phyloP scores from a whole-genome alignment of 306 rosid genomes.

The Glycine latifolia region DNA sequence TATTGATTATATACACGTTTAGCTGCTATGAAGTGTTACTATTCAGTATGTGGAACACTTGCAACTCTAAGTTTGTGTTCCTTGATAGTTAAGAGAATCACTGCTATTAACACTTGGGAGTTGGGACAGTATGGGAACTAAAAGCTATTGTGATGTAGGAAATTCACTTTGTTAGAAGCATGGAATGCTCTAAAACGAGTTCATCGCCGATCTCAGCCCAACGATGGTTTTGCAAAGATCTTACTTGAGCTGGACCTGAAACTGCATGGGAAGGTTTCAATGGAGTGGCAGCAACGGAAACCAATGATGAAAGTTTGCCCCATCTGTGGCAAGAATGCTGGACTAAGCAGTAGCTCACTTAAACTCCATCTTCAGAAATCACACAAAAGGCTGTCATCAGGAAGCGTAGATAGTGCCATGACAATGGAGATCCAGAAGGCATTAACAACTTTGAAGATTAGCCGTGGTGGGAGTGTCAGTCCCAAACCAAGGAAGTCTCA shows the following conservation, averaged over 20 bases:
- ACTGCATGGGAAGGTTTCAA: slow-evolving; percentile 76
- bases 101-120: background rate
- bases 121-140: slow-evolving; percentile 5
- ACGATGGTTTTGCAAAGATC: slow-evolving; percentile 84
- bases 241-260: slow-evolving; percentile 67
- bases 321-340: slow-evolving; percentile 82
- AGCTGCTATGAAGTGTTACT: slow-evolving; percentile 1
- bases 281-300: slow-evolving; percentile 91
- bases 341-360: slow-evolving; percentile 89
- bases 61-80: slow-evolving; percentile 25
- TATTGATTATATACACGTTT: slow-evolving; percentile 15
- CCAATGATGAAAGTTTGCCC: slow-evolving; percentile 90
- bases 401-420: slow-evolving; percentile 97
- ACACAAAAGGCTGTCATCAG: slow-evolving; percentile 86
- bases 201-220: slow-evolving; percentile 94
- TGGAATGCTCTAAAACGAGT: slow-evolving; percentile 80
- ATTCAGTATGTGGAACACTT: background rate
- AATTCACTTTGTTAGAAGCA: slow-evolving; percentile 70
- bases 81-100: background rate
- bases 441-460: slow-evolving; percentile 63
- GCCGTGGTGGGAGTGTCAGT: slow-evolving; percentile 74
- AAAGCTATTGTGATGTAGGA: slow-evolving; percentile 61
- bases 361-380: slow-evolving; percentile 93
- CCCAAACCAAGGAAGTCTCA: slow-evolving; percentile 67
- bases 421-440: slow-evolving; percentile 92